Evolutionary conservation across 2,329 filamentous ascomycete genomes (phyloP), one percentile per base, ranked within the genome.

Genomic region (Hyphodiscus sp.): DNA sequence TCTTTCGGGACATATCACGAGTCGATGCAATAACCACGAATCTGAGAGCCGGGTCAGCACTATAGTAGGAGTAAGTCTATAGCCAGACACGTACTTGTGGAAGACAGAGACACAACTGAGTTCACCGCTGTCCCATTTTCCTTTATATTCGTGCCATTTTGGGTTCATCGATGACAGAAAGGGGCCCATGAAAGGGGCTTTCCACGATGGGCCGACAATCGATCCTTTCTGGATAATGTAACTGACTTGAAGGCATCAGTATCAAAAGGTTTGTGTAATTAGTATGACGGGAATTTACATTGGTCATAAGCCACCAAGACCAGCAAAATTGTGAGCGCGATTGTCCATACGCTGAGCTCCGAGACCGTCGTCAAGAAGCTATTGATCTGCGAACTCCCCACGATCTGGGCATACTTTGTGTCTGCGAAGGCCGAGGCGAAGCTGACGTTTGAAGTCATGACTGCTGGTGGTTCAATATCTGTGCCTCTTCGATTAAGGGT

Each of bases 31-130:
- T 96, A 53, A 99, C 91, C 60, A 97, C 94, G 70, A 99, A 99
- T 71, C 90, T 95, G 63, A 29, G n/a, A 19, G 16, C 26, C 10
- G 20, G 33, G 50, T 54, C 29, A 52, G 45, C 7, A 46, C 20
- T n/a, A 38, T 10, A 16, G 41, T 9, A n/a, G 16, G 11, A 56
- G 33, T 18, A 16, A 23, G 4, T 26, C 15, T 10, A 6, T 26
- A 18, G 2, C 5, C 13, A n/a, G 4, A 9, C 26, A 61, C 83
- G 63, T 81, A 95, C 90, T 97, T 99, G 83, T 99, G 94, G 77
- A 99, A 99, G 66, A 99, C 91, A 2, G 91, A 96, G 58, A 99
- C 94, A 68, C 94, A 99, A 78, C 91, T 96, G 63, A 99, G 78
- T 47, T 89, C 86, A 46, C 89, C 94, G 67, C 90, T 95, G 65